These are phyloP conservation scores for Ustilago trichophora DNA, from an alignment of 1,284 basidiomycete species.

Conservation along the genomic window DNA sequence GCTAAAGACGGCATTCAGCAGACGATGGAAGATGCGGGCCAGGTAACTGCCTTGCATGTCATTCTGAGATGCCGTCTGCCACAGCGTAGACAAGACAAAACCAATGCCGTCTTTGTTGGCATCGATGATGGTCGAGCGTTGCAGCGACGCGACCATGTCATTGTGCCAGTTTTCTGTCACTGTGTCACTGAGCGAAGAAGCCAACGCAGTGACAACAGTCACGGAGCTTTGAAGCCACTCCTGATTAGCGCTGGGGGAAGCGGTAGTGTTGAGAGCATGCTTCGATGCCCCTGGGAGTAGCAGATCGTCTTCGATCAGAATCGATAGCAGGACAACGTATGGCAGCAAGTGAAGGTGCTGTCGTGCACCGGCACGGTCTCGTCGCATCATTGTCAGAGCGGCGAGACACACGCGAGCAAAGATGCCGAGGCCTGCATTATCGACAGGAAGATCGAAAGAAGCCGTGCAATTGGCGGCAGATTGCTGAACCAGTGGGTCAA, in stretches of 20 bases:
- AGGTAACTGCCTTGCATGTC: slow-evolving; percentile 24
- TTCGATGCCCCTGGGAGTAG: slow-evolving; percentile 68
- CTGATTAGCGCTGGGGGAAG: slow-evolving; percentile 2
- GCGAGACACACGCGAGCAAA: slow-evolving; percentile 77
- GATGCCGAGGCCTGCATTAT: slow-evolving; percentile 71
- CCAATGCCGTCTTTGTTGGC: slow-evolving; percentile 26
- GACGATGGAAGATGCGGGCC: slow-evolving; percentile 54
- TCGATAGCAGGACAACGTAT: slow-evolving; percentile 62
- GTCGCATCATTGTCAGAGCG: slow-evolving; percentile 73
- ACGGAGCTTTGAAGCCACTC: slow-evolving; percentile 44
- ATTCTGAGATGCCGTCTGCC: slow-evolving; percentile 19
- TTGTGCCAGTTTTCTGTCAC: slow-evolving; percentile 47
- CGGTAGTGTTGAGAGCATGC: slow-evolving; percentile 21
- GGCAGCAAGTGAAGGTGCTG: slow-evolving; percentile 72
- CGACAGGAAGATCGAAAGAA: slow-evolving; percentile 49
- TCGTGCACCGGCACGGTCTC: slow-evolving; percentile 74
- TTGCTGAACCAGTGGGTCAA: slow-evolving; percentile 29
- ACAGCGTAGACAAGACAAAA: slow-evolving; percentile 25
- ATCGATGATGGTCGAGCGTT: slow-evolving; percentile 20
- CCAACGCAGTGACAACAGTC: slow-evolving; percentile 31
- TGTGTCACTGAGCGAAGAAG: slow-evolving; percentile 32
- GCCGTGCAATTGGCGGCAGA: not conserved
- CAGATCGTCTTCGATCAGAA: slow-evolving; percentile 67
- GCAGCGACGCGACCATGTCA: slow-evolving; percentile 28
- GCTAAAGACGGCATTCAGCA: slow-evolving; percentile 55